Conservation (phyloP, 139 green algal species). For the Asterochloris erici region DNA sequence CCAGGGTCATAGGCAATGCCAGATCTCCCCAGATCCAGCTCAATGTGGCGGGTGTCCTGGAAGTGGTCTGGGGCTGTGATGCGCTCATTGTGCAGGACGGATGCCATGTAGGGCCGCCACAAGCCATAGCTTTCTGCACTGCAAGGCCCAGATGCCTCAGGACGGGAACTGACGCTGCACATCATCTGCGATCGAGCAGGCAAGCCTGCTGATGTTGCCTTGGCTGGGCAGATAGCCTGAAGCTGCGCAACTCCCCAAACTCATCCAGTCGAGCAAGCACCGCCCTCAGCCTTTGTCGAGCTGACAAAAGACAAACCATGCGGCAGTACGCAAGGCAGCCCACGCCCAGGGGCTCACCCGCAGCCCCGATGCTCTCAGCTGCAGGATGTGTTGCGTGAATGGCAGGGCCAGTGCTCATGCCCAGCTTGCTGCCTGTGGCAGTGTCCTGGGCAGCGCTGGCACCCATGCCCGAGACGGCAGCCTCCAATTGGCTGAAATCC, state of each 20-base stretch:
- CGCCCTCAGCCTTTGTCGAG: too few species aligned
- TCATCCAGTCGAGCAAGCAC: too few species aligned
- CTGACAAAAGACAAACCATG: too few species aligned
- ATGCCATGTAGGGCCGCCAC: conserved; percentile 53
- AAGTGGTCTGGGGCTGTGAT: conserved; percentile 71
- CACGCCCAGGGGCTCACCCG: too few species aligned
- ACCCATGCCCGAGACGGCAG: conserved; percentile 23
- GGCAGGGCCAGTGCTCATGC: background rate
- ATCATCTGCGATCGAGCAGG: too few species aligned
- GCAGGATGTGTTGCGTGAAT: too few species aligned
- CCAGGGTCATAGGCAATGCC: conserved; percentile 68
- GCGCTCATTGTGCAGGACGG: conserved; percentile 54
- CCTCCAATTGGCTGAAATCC: conserved; percentile 37
- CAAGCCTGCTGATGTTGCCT: too few species aligned
- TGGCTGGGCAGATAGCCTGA: too few species aligned
- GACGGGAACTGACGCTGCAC: background rate
- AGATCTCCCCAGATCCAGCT: conserved; percentile 57
- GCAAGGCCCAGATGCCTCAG: too few species aligned
- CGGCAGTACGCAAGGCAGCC: too few species aligned
- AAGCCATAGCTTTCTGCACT: conserved; percentile 7
- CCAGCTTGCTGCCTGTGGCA: conserved; percentile 14
- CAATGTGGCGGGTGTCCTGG: conserved; percentile 81
- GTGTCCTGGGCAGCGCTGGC: background rate
- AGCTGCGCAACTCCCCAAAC: too few species aligned
- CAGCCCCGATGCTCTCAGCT: too few species aligned